A percentile compares a stretch with the other conserved stretches of the same genome.
Conservation (phyloP, 345 rosid species). For the Syzygium oleosum region DNA sequence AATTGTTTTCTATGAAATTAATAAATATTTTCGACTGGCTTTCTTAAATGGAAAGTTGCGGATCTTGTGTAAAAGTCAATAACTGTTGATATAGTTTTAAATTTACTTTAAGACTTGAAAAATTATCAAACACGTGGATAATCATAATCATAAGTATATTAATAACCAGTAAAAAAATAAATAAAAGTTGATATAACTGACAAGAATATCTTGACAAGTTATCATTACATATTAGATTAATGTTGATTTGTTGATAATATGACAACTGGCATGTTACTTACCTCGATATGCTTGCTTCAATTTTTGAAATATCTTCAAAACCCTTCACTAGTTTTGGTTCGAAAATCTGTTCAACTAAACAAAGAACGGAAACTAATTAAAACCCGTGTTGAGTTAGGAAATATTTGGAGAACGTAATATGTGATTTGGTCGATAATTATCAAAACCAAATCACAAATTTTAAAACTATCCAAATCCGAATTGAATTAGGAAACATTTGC, state of each 20-base stretch:
- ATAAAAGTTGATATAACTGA: neutral
- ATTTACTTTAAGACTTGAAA: neutral
- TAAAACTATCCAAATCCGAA: too few species aligned
- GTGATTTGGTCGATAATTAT: neutral
- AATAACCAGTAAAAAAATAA: neutral
- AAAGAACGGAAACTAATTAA: neutral
- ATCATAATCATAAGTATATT: neutral
- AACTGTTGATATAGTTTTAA: neutral
- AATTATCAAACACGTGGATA: neutral
- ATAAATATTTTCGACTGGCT: neutral
- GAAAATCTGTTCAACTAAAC: neutral
- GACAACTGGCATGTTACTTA: neutral
- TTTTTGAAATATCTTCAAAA: neutral
- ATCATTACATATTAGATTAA: too few species aligned
- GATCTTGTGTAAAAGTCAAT: neutral
- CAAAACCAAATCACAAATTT: too few species aligned
- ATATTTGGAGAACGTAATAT: neutral
- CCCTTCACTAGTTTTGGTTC: neutral
- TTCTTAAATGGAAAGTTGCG: neutral
- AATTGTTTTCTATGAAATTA: neutral
- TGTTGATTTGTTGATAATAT: neutral
- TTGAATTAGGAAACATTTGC: neutral
- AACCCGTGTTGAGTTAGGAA: neutral
- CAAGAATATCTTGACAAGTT: too few species aligned
- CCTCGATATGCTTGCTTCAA: neutral